Evolutionary conservation across 139 green algal genomes (phyloP).

Genomic region (Chlorella sp.): DNA sequence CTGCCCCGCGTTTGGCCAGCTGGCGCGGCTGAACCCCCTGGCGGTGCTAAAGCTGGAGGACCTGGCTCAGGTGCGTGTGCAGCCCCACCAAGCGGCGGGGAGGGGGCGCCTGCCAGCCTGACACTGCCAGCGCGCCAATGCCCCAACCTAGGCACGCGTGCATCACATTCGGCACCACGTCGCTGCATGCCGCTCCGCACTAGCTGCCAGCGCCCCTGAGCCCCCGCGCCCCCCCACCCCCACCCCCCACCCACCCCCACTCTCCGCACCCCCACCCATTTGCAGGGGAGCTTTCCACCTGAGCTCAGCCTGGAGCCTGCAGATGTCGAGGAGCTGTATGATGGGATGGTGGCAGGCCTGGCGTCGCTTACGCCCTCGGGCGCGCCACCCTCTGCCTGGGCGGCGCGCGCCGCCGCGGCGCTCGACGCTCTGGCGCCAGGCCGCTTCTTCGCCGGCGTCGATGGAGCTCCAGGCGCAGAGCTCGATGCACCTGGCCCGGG

Average conservation of each 20-base stretch:
- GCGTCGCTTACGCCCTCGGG: no score
- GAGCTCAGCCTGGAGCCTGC: slow-evolving; percentile 8
- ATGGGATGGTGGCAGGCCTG: slow-evolving; percentile 5
- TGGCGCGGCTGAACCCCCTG: slow-evolving; percentile 29
- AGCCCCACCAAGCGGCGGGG: neutral
- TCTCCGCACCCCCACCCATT: no score
- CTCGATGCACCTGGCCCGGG: no score
- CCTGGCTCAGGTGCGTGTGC: slow-evolving; percentile 2
- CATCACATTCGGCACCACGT: no score
- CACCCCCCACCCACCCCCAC: no score
- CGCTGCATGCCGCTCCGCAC: no score
- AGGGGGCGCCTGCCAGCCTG: neutral
- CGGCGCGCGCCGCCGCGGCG: neutral
- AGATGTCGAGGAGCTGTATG: slow-evolving; percentile 12
- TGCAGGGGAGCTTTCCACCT: neutral
- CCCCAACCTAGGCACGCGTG: no score
- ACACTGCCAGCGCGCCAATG: no score
- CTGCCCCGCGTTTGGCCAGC: neutral
- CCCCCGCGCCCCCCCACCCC: no score
- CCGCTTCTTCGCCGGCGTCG: neutral
- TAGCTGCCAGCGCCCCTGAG: no score
- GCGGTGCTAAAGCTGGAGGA: slow-evolving; percentile 13
- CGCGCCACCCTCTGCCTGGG: neutral
- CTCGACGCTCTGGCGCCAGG: neutral
- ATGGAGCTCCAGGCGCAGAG: no score